phyloP scores from a whole-genome alignment of 2,329 filamentous ascomycete genomes.

The Chaetomiaceae sp. region DNA sequence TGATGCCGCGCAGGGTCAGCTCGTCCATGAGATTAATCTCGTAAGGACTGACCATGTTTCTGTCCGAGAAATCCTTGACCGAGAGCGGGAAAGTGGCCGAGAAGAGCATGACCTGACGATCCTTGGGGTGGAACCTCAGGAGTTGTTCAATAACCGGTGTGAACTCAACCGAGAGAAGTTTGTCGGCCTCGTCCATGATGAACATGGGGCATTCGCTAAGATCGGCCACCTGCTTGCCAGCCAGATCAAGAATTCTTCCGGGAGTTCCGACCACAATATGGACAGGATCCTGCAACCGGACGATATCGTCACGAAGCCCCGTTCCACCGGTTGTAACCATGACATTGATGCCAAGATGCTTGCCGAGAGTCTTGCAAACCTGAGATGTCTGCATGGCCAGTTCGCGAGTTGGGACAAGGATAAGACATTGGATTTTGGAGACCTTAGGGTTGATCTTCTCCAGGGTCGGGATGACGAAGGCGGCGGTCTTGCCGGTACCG shows the following conservation, averaged over 20 bases:
- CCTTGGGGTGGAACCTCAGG: constrained; percentile 90
- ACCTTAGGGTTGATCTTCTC: constrained; percentile 96
- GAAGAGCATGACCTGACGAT: constrained; percentile 98
- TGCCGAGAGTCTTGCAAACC: constrained; percentile 97
- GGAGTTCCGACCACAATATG: constrained; percentile 98
- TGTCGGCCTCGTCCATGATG: constrained; percentile 99
- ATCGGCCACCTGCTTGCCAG: constrained; percentile 94
- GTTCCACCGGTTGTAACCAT: constrained; percentile 99
- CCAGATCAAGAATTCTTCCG: constrained; percentile 90
- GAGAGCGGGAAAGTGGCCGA: constrained; percentile 96
- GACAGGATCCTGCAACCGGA: constrained; percentile 87
- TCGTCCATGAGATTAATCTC: constrained; percentile 99
- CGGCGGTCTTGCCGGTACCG: constrained; percentile 96
- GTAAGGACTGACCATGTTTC: constrained; percentile 93
- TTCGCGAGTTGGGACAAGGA: constrained; percentile 94
- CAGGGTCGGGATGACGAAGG: constrained; percentile 92
- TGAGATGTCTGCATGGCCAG: constrained; percentile 97
- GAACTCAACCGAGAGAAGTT: constrained; percentile 93
- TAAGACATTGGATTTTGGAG: constrained; percentile 92
- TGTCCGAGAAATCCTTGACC: constrained; percentile 96
- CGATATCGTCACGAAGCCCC: constrained; percentile 90
- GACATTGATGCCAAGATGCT: constrained; percentile 94
- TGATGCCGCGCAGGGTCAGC: constrained; percentile 94
- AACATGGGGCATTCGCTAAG: constrained; percentile 95
- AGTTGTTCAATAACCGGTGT: constrained; percentile 97